Evolutionary conservation across 2,329 filamentous ascomycete species (phyloP).

Genomic region (Venturia pyrina): DNA sequence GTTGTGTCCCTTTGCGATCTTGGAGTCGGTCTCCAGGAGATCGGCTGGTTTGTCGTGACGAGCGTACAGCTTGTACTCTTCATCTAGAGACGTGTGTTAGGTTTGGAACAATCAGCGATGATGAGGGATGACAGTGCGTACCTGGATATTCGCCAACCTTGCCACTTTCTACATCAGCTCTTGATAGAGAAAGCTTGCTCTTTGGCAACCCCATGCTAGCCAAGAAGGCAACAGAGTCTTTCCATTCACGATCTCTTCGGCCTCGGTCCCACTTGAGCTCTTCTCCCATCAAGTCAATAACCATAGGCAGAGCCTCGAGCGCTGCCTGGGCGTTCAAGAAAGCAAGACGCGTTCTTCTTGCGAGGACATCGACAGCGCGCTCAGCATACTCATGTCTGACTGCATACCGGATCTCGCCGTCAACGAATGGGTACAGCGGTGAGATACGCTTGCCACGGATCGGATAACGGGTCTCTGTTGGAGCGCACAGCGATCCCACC

Average conservation of each 20-base stretch:
- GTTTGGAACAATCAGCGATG: conserved; percentile 12
- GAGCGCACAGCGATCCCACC: conserved; percentile 68
- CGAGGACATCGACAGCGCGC: conserved; percentile 79
- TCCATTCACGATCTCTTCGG: conserved; percentile 74
- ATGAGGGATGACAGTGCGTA: conserved; percentile 19
- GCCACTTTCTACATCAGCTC: conserved; percentile 50
- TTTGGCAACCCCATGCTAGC: conserved; percentile 53
- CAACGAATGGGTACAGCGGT: conserved; percentile 76
- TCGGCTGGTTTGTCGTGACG: conserved; percentile 45
- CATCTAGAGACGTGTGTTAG: conserved; percentile 32
- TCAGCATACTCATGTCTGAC: conserved; percentile 85
- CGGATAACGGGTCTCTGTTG: conserved; percentile 71
- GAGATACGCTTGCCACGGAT: conserved; percentile 73
- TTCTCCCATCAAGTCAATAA: conserved; percentile 82
- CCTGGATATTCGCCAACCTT: conserved; percentile 34
- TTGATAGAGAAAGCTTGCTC: conserved; percentile 43
- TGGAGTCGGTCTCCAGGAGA: conserved; percentile 40
- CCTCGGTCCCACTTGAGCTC: conserved; percentile 69
- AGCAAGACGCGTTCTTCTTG: conserved; percentile 71
- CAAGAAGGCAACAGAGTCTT: conserved; percentile 51
- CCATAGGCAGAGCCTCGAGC: conserved; percentile 69
- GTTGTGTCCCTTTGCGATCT: conserved; percentile 34
- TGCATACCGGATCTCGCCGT: conserved; percentile 84
- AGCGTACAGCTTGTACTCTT: conserved; percentile 40
- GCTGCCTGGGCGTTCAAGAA: conserved; percentile 90